Evolutionary conservation across 805 yeast species (phyloP).

Genomic region (Wickerhamomyces subpelliculosus): DNA sequence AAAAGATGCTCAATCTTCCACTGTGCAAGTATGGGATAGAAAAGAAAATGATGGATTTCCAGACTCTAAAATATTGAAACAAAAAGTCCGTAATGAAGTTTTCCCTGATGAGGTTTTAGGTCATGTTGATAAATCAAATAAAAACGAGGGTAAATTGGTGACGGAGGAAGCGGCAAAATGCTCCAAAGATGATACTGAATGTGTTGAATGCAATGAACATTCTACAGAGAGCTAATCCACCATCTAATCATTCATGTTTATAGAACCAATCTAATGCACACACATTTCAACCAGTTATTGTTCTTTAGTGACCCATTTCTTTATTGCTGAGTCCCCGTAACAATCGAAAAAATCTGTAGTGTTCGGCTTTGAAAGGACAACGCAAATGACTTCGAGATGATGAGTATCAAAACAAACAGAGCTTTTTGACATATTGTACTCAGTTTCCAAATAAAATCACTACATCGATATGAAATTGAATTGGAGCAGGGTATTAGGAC

Average conservation of each 20-base stretch:
- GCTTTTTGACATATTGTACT: background rate
- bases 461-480: too few relatives aligned
- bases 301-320: background rate
- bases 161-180: background rate
- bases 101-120: conserved; percentile 51
- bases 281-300: too few relatives aligned
- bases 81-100: conserved; percentile 51
- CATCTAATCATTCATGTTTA: background rate
- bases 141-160: conserved; percentile 14
- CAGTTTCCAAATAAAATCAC: too few relatives aligned
- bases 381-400: background rate
- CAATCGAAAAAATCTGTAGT: background rate
- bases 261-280: background rate
- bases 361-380: background rate
- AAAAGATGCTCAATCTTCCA: conserved; percentile 24
- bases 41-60: conserved; percentile 69
- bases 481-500: too few relatives aligned
- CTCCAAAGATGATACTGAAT: background rate
- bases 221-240: too few relatives aligned
- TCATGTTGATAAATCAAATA: conserved; percentile 45
- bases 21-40: conserved; percentile 53
- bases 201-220: conserved; percentile 17
- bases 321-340: background rate
- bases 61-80: conserved; percentile 73
- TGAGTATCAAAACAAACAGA: background rate